phyloP scores from a whole-genome alignment of 257 asterid species.

The Echium plantagineum region DNA sequence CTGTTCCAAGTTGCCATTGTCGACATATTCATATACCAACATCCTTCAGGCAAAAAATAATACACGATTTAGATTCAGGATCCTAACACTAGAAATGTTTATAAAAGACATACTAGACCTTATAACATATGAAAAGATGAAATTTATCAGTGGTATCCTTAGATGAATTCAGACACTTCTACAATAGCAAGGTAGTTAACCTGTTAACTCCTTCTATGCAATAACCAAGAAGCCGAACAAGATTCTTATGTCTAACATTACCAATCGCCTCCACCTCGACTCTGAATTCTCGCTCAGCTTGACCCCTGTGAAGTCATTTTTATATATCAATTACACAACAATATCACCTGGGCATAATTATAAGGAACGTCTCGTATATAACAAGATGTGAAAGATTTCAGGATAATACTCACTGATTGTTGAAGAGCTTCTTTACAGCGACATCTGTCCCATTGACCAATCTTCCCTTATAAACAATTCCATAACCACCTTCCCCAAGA shows the following conservation, averaged over 20 bases:
- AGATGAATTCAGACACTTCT: not conserved
- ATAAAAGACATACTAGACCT: not conserved
- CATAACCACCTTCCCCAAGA: constrained; percentile 96
- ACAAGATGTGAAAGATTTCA: constrained; percentile 6
- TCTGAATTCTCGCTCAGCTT: constrained; percentile 92
- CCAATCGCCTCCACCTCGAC: constrained; percentile 98
- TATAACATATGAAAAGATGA: not conserved
- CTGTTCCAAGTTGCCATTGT: constrained; percentile 89
- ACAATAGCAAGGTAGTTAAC: constrained; percentile 24
- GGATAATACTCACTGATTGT: constrained; percentile 65
- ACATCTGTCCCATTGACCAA: constrained; percentile 83
- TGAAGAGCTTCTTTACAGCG: constrained; percentile 90
- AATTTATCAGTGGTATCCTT: not conserved
- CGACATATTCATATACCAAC: constrained; percentile 92
- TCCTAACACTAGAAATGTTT: not conserved
- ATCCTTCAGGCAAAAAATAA: constrained; percentile 32
- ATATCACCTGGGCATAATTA: not conserved
- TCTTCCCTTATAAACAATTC: constrained; percentile 70
- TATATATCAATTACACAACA: constrained; percentile 9
- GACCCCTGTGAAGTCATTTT: constrained; percentile 53
- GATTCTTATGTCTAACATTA: constrained; percentile 93
- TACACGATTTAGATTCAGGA: constrained; percentile 1
- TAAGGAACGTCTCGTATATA: constrained; percentile 1
- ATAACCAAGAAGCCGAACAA: constrained; percentile 92
- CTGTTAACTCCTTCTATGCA: constrained; percentile 97